These are phyloP conservation scores for Aspergillus intermedius DNA, from an alignment of 2,329 filamentous ascomycete genomes.

Conservation along the genomic window DNA sequence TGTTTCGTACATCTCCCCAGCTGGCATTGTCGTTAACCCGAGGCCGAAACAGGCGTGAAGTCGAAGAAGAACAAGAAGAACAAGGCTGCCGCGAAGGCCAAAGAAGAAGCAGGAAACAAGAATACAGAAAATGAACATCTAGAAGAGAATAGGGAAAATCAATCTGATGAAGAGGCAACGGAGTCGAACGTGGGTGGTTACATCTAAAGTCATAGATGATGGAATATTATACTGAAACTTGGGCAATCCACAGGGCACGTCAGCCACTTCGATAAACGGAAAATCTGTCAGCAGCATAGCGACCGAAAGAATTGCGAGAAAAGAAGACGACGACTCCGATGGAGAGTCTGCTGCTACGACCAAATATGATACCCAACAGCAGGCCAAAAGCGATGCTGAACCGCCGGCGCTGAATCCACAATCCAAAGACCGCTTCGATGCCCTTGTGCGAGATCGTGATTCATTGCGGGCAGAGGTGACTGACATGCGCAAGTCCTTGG, in stretches of 20 bases:
- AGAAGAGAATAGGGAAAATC: conserved; percentile 16
- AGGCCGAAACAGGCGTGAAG: conserved; percentile 36
- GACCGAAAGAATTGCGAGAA: conserved; percentile 22
- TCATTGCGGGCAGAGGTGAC: conserved; percentile 73
- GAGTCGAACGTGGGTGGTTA: conserved; percentile 10
- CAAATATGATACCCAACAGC: background rate
- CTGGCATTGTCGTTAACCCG: conserved; percentile 15
- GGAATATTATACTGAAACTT: conserved; percentile 12
- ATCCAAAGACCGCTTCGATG: conserved; percentile 56
- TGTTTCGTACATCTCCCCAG: background rate
- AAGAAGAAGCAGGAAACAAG: conserved; percentile 29
- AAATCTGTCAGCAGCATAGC: conserved; percentile 8
- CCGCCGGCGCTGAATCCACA: conserved; percentile 15
- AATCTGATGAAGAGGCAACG: conserved; percentile 26
- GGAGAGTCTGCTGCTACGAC: background rate
- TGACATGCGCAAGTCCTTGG: conserved; percentile 72
- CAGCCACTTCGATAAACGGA: conserved; percentile 9
- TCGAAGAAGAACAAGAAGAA: conserved; percentile 56
- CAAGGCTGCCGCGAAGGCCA: conserved; percentile 43
- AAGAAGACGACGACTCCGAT: conserved; percentile 1
- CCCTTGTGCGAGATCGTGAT: conserved; percentile 74
- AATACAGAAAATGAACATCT: conserved; percentile 16
- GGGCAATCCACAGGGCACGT: conserved; percentile 9
- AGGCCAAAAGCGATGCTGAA: conserved; percentile 1
- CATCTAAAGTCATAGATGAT: background rate